These are phyloP conservation scores for Candida alai DNA, from an alignment of 805 yeast species.

Conservation along the genomic window DNA sequence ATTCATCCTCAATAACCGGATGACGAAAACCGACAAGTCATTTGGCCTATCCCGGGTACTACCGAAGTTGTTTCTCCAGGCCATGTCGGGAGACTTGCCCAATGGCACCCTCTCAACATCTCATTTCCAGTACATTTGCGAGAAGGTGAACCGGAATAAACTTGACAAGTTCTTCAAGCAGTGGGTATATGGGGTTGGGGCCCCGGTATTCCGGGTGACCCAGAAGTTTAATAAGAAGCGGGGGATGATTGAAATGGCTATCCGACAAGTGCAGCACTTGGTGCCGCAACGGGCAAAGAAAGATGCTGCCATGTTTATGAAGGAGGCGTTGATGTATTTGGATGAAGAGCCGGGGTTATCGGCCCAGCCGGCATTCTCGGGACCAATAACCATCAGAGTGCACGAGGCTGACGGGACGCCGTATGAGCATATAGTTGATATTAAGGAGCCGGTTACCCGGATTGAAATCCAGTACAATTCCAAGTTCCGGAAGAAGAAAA, in stretches of 20 bases:
- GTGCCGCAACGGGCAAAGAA: conserved; percentile 34
- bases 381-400: conserved; percentile 94
- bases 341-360: conserved; percentile 40
- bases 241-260: conserved; percentile 91
- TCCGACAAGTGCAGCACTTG: conserved; percentile 79
- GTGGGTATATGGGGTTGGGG: conserved; percentile 89
- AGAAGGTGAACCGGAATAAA: conserved; percentile 84
- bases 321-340: conserved; percentile 40
- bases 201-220: conserved; percentile 82
- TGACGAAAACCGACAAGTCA: conserved; percentile 94
- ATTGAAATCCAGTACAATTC: conserved; percentile 94
- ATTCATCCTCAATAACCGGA: conserved; percentile 79
- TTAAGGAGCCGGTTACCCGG: conserved; percentile 80
- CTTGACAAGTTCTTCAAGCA: conserved; percentile 82
- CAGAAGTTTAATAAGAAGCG: conserved; percentile 92
- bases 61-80: conserved; percentile 87
- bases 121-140: conserved; percentile 93
- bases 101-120: conserved; percentile 73
- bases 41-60: conserved; percentile 89
- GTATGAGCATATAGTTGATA: conserved; percentile 92
- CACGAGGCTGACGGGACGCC: conserved; percentile 99
- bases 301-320: conserved; percentile 42
- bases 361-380: conserved; percentile 62
- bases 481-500: conserved; percentile 77
- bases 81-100: conserved; percentile 89